phyloP scores from a whole-genome alignment of 2,329 filamentous ascomycete species.

The Hirsutella minnesotensis region DNA sequence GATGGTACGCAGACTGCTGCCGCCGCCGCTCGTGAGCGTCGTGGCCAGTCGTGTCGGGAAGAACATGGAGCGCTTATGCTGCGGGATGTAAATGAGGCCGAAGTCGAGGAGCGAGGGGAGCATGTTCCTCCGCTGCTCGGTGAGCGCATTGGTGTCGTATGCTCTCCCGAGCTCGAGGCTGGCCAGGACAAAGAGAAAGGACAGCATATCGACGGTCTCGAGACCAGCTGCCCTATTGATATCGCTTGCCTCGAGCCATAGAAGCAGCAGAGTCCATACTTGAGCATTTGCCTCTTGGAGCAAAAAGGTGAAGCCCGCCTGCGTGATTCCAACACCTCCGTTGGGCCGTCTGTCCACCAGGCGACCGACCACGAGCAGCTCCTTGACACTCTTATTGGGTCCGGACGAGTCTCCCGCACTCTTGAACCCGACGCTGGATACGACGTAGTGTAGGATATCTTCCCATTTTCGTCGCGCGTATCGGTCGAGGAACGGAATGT shows the following conservation, averaged over 20 bases:
- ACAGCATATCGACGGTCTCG: constrained; percentile 86
- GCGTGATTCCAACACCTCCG: constrained; percentile 69
- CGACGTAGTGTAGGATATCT: constrained; percentile 89
- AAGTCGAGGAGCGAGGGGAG: constrained; percentile 86
- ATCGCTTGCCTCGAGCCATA: constrained; percentile 82
- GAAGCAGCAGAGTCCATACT: constrained; percentile 87
- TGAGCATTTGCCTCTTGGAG: constrained; percentile 93
- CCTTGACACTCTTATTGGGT: constrained; percentile 70
- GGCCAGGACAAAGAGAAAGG: constrained; percentile 90
- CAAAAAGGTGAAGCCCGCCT: constrained; percentile 87
- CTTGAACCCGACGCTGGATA: constrained; percentile 56
- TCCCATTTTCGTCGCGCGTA: constrained; percentile 91
- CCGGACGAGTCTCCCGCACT: constrained; percentile 33
- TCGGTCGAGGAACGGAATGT: constrained; percentile 63
- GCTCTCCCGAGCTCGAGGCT: constrained; percentile 84
- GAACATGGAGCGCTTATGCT: constrained; percentile 47
- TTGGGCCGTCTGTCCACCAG: constrained; percentile 59
- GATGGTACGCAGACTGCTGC: constrained; percentile 60
- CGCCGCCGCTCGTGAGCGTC: constrained; percentile 75
- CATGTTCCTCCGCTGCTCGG: constrained; percentile 73
- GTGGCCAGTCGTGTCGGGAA: constrained; percentile 92
- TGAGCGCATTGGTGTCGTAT: constrained; percentile 78
- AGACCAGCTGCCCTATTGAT: constrained; percentile 46
- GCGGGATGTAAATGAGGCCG: constrained; percentile 71
- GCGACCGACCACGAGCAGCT: constrained; percentile 67